phyloP scores from a whole-genome alignment of 805 yeast genomes.

The Pichia insulana region DNA sequence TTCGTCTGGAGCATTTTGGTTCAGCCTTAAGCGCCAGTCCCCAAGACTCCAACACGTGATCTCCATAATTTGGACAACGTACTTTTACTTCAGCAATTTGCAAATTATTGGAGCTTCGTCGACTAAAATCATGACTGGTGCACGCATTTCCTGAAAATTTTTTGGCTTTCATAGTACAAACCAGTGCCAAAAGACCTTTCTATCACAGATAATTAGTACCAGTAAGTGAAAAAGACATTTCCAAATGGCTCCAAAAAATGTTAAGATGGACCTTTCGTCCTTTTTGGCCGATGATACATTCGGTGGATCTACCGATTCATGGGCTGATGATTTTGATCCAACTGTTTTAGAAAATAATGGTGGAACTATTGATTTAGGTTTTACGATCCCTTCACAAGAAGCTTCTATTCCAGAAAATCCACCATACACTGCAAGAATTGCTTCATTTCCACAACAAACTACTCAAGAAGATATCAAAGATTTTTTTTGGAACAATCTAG shows the following conservation, averaged over 20 bases:
- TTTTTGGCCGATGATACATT: slow-evolving; percentile 71
- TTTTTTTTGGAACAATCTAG: slow-evolving; percentile 49
- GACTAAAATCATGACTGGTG: no score
- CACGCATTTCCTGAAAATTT: no score
- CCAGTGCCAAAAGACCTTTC: background rate
- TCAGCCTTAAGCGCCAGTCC: no score
- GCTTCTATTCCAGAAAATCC: slow-evolving; percentile 76
- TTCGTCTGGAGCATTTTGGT: no score
- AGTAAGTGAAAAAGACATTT: no score
- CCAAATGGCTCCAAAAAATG: slow-evolving; percentile 48
- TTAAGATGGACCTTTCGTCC: slow-evolving; percentile 79
- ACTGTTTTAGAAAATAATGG: slow-evolving; percentile 6
- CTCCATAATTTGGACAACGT: no score
- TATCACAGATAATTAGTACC: no score
- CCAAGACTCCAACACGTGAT: no score
- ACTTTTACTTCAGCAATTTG: no score
- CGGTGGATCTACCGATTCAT: slow-evolving; percentile 50
- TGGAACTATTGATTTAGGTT: slow-evolving; percentile 8
- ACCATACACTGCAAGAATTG: slow-evolving; percentile 85
- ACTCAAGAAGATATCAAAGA: slow-evolving; percentile 53
- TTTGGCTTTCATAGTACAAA: no score
- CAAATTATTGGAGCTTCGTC: no score
- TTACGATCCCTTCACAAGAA: slow-evolving; percentile 8
- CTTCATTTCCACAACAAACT: slow-evolving; percentile 77
- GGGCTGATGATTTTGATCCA: slow-evolving; percentile 81